Evolutionary conservation across 257 asterid species (phyloP), one percentile per base, ranked within the genome.

Genomic region (Solanum lycopersicoides): DNA sequence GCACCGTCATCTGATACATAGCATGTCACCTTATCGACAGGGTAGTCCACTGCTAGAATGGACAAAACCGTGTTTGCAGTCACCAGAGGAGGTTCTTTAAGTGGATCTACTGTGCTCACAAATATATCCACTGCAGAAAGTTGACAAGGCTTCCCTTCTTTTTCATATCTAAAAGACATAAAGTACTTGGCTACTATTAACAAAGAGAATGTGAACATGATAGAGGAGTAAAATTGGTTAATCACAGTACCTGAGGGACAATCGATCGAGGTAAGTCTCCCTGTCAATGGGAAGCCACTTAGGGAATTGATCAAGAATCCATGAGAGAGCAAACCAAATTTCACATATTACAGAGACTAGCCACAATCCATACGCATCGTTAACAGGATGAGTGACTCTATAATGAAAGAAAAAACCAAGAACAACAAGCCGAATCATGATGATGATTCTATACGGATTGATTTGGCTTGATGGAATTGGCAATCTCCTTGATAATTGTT

Each of bases 1-100:
- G 92, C 92, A 41, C 92, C 91, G 82, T 90, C 92, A 60, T 90
- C 92, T 34, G 92, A 90, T 25, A 90, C 88, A 74, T 90, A 90
- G 72, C 91, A 90, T 3, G 92, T 80, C 74, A 90, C 87, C 73
- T 88, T 90, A 34, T 87, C 88, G 12, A 88, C 87, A 4, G 92
- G 92, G 84, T 90, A 90, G 85, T 90, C 91, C 37, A 88, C 92
- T 6, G 91, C 88, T 39, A 90, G 92, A 87, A 90, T 90, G 42
- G 92, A 90, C 21, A 90, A 63, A 60, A 90, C 77, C 3, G 92
- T 90, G 88, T 90, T 90, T 74, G 89, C 92, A 28, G 89, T 90
- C 45, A 88, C 89, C 30, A 90, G 74, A 39, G 92, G 91, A 3
- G 89, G 92, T 86, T 90, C 92, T 59, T 90, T 90, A 9, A 83